Evolutionary conservation across 129 eudicot species (phyloP).

Genomic region (Flaveria ramosissima): DNA sequence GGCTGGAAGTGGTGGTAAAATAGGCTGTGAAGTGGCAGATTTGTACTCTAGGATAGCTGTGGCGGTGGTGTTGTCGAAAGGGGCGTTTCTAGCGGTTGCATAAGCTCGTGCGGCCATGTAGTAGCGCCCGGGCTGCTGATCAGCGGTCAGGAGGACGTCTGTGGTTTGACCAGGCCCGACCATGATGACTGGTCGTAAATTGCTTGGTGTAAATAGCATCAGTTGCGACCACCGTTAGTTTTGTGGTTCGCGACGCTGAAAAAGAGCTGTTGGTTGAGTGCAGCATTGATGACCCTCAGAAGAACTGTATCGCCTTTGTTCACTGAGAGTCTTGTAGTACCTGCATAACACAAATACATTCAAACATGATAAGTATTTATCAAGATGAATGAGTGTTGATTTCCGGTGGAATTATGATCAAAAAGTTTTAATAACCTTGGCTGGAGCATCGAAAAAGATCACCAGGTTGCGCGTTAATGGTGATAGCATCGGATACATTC

Average conservation of each 20-base stretch:
- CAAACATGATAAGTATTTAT: neutral
- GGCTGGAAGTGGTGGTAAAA: constrained; percentile 53
- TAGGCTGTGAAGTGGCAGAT: constrained; percentile 36
- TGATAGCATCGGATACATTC: constrained; percentile 69
- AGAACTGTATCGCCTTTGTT: constrained; percentile 50
- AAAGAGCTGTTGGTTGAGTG: constrained; percentile 67
- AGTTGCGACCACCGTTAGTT: constrained; percentile 52
- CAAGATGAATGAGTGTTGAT: neutral
- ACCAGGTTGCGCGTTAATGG: constrained; percentile 84
- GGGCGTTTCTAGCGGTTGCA: constrained; percentile 38
- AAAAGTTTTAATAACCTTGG: constrained; percentile 36
- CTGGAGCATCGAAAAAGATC: constrained; percentile 60
- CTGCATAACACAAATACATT: constrained; percentile 23
- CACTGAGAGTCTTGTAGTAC: constrained; percentile 45
- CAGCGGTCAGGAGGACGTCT: constrained; percentile 50
- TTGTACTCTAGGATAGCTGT: constrained; percentile 55
- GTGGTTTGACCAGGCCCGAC: constrained; percentile 72
- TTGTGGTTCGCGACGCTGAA: constrained; percentile 63
- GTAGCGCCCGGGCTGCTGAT: constrained; percentile 51
- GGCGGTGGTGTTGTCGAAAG: constrained; percentile 67
- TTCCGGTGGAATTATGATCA: neutral
- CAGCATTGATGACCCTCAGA: constrained; percentile 63
- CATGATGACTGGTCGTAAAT: constrained; percentile 53
- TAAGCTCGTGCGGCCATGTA: constrained; percentile 67
- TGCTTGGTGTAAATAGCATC: constrained; percentile 61